These are phyloP conservation scores for Fusarium xylarioides DNA, from an alignment of 2,329 filamentous ascomycete species.

Conservation along the genomic window DNA sequence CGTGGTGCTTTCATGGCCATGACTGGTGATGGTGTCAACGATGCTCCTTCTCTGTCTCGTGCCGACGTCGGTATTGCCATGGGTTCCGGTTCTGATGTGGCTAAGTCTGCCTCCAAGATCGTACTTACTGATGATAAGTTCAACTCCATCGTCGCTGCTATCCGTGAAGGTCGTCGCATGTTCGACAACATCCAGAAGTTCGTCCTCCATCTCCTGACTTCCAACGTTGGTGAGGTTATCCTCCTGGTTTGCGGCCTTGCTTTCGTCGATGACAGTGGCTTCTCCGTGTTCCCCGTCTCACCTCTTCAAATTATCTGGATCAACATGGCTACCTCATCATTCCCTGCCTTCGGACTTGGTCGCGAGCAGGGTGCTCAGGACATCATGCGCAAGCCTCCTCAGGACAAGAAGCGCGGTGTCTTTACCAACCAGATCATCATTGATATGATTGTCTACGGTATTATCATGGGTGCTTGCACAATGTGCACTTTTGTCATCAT, in stretches of 20 bases:
- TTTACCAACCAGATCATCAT: slow-evolving; percentile 81
- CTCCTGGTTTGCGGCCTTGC: slow-evolving; percentile 82
- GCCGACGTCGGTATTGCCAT: slow-evolving; percentile 91
- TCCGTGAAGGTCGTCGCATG: slow-evolving; percentile 84
- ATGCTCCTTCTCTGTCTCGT: slow-evolving; percentile 80
- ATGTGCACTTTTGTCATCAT: slow-evolving; percentile 73
- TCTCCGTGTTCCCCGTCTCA: slow-evolving; percentile 86
- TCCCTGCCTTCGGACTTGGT: slow-evolving; percentile 88
- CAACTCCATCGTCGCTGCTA: slow-evolving; percentile 83
- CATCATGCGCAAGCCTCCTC: slow-evolving; percentile 82
- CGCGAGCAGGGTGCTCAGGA: slow-evolving; percentile 79
- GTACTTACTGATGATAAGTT: slow-evolving; percentile 91
- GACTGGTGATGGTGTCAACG: slow-evolving; percentile 90
- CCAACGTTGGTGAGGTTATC: slow-evolving; percentile 86
- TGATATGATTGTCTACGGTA: slow-evolving; percentile 82
- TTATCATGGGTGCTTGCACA: slow-evolving; percentile 78
- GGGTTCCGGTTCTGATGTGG: slow-evolving; percentile 88
- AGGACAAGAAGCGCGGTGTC: slow-evolving; percentile 72
- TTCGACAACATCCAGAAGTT: slow-evolving; percentile 93
- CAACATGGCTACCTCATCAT: slow-evolving; percentile 89
- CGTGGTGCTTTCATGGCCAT: slow-evolving; percentile 82
- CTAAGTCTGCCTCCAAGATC: slow-evolving; percentile 83
- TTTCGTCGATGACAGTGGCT: slow-evolving; percentile 75
- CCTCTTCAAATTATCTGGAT: slow-evolving; percentile 93
- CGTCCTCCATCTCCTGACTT: slow-evolving; percentile 79